These are phyloP conservation scores for Ophiobolus disseminans DNA, from an alignment of 2,329 filamentous ascomycete genomes.

Conservation along the genomic window DNA sequence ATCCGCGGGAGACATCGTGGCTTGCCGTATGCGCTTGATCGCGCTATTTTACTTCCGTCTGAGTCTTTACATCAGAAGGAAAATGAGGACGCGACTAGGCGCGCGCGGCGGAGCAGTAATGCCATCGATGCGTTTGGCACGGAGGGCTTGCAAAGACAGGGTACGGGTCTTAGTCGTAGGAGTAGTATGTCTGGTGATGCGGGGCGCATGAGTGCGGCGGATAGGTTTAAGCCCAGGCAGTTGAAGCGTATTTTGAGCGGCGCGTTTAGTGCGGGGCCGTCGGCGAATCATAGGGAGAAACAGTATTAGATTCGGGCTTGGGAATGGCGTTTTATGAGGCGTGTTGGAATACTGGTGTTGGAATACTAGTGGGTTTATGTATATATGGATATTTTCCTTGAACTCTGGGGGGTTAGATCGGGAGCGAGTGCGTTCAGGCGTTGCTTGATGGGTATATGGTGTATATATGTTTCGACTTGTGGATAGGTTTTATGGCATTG, in stretches of 20 bases:
- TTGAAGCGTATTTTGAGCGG: slow-evolving; percentile 28
- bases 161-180: slow-evolving; percentile 26
- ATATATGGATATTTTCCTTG: too few species aligned
- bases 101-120: slow-evolving; percentile 40
- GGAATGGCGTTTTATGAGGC: neutral
- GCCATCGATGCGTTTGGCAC: slow-evolving; percentile 19
- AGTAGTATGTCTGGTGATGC: slow-evolving; percentile 22
- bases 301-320: neutral
- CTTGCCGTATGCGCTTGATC: slow-evolving; percentile 71
- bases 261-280: slow-evolving; percentile 32
- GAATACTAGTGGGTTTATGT: neutral
- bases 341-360: too few species aligned
- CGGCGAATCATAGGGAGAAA: slow-evolving; percentile 18
- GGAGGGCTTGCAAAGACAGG: slow-evolving; percentile 24
- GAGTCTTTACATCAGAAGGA: slow-evolving; percentile 70
- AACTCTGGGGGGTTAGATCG: too few species aligned
- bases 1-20: slow-evolving; percentile 70
- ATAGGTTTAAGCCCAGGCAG: slow-evolving; percentile 26
- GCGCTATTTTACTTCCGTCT: slow-evolving; percentile 72
- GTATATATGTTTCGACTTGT: too few species aligned
- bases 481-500: too few species aligned
- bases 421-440: too few species aligned
- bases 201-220: slow-evolving; percentile 3
- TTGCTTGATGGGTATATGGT: too few species aligned
- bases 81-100: slow-evolving; percentile 58